Base-by-base conservation (phyloP, 1,139 yeast genomes). In the Suhomyces anneliseae region DNA sequence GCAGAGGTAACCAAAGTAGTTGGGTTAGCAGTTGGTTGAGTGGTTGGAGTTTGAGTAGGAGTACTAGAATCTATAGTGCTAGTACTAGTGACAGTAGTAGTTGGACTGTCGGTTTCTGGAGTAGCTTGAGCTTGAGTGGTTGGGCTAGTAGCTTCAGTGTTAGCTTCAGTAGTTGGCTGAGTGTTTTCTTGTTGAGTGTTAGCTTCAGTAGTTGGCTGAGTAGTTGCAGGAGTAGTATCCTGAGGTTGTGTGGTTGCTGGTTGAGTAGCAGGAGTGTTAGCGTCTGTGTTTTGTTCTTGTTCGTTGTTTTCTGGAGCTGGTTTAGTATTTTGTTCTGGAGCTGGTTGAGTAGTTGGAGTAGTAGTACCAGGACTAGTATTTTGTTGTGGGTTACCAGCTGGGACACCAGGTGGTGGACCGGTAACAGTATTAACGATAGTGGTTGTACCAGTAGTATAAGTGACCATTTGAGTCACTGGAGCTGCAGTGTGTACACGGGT, bases 401-500 rank as follows among this genome's bases (percentile, higher is more conserved):
- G 40, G 11, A 39, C 45, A n/a, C 43, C 44, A 31, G 55, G 48
- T 27, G 59, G 58, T 15, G 56, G 48, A 4, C 54, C 56, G 26
- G 31, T 37, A 3, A 52, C 46, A 6, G 55, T 53, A 14, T 39
- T 36, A 8, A 49, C 26, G 10, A 38, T 29, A 8, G 54, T 49
- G 8, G 58, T 55, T 9, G 66, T 56, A 39, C 55, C 56, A 3
- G 63, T 54, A 10, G 64, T 57, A 42, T 47, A 43, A 12, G 65
- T 62, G 44, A 53, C 54, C 54, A 63, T 61, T n/a, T 58, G 54
- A 26, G 73, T 68, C 12, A 64, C 65, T 9, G 72, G 59, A 4
- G 65, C 59, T 9, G 74, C 73, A 27, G 72, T 66, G 42, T 64
- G 68, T 8, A 51, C 50, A 39, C 65, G 53, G 27, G 72, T 68